Evolutionary conservation across 2,329 filamentous ascomycete genomes (phyloP).

Genomic region (Paraphoma sp.): DNA sequence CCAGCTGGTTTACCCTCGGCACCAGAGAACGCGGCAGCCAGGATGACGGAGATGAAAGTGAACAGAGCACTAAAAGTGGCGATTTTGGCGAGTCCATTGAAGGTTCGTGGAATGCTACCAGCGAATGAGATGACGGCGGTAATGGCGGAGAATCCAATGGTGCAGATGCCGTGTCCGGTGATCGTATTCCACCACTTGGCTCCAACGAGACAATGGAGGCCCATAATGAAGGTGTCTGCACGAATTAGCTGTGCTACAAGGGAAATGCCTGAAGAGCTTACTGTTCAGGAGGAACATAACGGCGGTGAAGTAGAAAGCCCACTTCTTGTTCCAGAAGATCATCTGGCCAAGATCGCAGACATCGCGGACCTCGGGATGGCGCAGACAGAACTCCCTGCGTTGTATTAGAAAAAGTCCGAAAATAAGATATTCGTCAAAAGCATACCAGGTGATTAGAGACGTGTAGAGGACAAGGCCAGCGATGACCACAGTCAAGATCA

Average conservation of each 20-base stretch:
- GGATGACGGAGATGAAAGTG: constrained; percentile 86
- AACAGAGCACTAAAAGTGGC: constrained; percentile 83
- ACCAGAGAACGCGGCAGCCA: constrained; percentile 82
- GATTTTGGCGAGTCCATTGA: constrained; percentile 78
- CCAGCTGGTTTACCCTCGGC: constrained; percentile 76
- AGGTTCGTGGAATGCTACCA: constrained; percentile 84
- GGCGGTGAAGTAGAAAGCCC: constrained; percentile 72
- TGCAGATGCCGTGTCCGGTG: constrained; percentile 74
- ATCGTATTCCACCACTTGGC: constrained; percentile 92
- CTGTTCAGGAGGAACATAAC: constrained; percentile 95
- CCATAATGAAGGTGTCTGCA: constrained; percentile 46
- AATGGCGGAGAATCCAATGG: constrained; percentile 79
- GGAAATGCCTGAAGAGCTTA: constrained; percentile 65
- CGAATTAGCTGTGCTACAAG: not conserved
- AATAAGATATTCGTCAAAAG: not conserved
- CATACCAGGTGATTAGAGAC: constrained; percentile 69
- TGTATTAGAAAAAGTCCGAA: constrained; percentile 10
- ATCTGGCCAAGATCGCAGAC: constrained; percentile 96
- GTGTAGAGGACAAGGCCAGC: constrained; percentile 85
- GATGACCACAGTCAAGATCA: constrained; percentile 82
- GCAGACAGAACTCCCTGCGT: constrained; percentile 83
- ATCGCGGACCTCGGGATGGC: constrained; percentile 89
- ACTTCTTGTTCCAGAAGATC: constrained; percentile 84
- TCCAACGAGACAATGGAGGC: constrained; percentile 81
- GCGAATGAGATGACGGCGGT: constrained; percentile 77